Conservation (phyloP, 441 rosid genomes). For the Adansonia rubrostipa region DNA sequence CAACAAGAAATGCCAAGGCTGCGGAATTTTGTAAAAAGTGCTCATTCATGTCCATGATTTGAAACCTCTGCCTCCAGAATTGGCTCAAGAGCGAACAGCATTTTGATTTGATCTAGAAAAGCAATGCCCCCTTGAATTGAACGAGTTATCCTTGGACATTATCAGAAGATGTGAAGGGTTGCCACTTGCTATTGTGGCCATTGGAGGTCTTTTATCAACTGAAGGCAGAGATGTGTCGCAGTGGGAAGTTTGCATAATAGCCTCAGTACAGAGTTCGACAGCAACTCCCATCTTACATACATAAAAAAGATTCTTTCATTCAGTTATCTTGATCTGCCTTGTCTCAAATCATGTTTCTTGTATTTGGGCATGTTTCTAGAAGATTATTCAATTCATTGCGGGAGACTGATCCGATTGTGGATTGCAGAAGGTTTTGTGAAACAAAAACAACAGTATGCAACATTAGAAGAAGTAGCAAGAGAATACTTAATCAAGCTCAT, state of each 20-base stretch:
- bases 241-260: conserved; percentile 16
- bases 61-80: not conserved
- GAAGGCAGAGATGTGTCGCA: not conserved
- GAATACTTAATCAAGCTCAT: conserved; percentile 24
- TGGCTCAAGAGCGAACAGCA: conserved; percentile 1
- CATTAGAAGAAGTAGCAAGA: conserved; percentile 22
- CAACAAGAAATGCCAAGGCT: conserved; percentile 5
- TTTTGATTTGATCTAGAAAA: not conserved
- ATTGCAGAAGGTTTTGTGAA: conserved; percentile 12
- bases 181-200: conserved; percentile 13
- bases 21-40: conserved; percentile 7
- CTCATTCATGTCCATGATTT: not conserved
- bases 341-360: conserved; percentile 8
- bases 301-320: not conserved
- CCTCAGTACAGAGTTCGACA: not conserved
- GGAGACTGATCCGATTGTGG: too few species aligned
- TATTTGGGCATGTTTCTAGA: not conserved
- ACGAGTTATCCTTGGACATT: not conserved
- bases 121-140: not conserved
- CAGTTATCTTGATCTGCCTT: conserved; percentile 19
- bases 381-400: too few species aligned
- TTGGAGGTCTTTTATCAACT: conserved; percentile 22
- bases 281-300: not conserved
- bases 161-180: not conserved
- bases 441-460: not conserved